Conservation (phyloP, 1,284 basidiomycete species). For the Sanguinoderma infundibulare region DNA sequence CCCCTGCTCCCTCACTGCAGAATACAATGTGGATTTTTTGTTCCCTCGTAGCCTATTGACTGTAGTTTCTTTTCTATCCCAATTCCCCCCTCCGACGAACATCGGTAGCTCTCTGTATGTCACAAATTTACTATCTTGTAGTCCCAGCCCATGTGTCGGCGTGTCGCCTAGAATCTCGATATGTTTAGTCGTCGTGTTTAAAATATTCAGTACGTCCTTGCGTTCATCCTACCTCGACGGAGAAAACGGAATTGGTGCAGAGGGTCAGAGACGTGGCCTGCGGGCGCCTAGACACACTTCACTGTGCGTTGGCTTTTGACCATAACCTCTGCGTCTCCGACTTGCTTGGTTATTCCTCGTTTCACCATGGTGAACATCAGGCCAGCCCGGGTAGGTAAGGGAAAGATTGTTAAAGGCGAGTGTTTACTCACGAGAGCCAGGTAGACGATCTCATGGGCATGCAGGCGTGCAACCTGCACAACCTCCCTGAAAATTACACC, state of each 20-base stretch:
- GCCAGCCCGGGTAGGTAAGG: slow-evolving; percentile 50
- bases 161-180: slow-evolving; percentile 8
- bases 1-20: background rate
- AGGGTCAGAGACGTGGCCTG: no score
- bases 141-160: slow-evolving; percentile 1
- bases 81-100: background rate
- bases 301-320: background rate
- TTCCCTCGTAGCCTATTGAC: background rate
- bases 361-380: slow-evolving; percentile 57
- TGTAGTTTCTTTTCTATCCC: background rate
- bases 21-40: background rate
- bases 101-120: slow-evolving; percentile 16
- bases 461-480: slow-evolving; percentile 90
- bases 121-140: slow-evolving; percentile 20
- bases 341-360: background rate
- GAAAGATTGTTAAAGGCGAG: background rate
- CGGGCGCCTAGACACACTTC: background rate
- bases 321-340: background rate
- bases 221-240: no score
- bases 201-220: background rate
- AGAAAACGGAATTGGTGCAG: no score
- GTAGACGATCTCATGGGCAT: slow-evolving; percentile 81
- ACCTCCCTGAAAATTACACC: slow-evolving; percentile 86
- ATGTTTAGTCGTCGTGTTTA: background rate
- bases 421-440: slow-evolving; percentile 36